Base-by-base conservation (phyloP, 345 rosid species). In the Isatis tinctoria region DNA sequence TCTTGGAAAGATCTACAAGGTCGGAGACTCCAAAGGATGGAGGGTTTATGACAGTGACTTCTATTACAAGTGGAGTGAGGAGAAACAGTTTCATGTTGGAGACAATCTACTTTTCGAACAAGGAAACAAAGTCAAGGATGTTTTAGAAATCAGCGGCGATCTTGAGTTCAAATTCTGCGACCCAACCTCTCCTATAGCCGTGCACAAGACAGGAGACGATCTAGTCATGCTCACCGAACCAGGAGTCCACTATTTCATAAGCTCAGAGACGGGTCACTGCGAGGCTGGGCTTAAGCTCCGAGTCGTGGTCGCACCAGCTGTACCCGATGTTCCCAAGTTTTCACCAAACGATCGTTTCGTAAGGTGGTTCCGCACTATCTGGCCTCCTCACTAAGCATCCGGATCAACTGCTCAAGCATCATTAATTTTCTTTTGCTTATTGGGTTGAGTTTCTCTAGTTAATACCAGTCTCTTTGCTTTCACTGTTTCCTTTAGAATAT, bases 261-360 rank as follows among this genome's bases (percentile, higher is more conserved):
- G 39, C 53, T 63, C 68, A 5, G 4, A 16, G 13, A 2, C 22
- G 0, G 40, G 27, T 27, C 54, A 44, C 6, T 64, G 68, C 3
- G 9, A 27, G 5, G 53, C 39, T 44, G 68, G 68, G 3, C 16
- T 64, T 44, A 64, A 85, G 39, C 11, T n/a, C n/a, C n/a, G n/a
- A n/a, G n/a, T n/a, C n/a, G n/a, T 36, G 12, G 40, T 36, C 40
- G 13, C 40, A 36, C 40, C 12, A 9, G 40, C 40, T 9, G 40
- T 36, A 27, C 4, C 30, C 30, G 3, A 27, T 27, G 30, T 4
- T 36, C 40, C 40, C 40, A 36, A 36, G 40, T 37, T 37, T 3
- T 36, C 13, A 37, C 41, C 41, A 10, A 37, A 10, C 1, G 10
- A 35, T 35, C 37, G 10, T 35, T 35, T 35, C 37, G 8, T 35